phyloP scores from a whole-genome alignment of 2,329 filamentous ascomycete genomes.

The Ceratocystis cacaofunesta region DNA sequence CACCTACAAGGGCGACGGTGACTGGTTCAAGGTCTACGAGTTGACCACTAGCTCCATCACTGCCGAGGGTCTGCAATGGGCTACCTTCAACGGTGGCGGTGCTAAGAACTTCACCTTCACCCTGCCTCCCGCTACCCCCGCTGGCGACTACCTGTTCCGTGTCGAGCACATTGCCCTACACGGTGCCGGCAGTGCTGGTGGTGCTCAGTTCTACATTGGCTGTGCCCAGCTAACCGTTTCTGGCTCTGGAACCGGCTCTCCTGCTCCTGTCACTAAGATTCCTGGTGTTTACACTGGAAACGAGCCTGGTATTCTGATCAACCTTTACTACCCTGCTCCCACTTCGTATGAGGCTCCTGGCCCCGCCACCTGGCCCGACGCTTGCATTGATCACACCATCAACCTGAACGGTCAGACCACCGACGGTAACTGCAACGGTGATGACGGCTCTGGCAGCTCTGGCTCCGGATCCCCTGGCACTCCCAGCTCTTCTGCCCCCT shows the following conservation, averaged over 20 bases:
- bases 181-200: conserved; percentile 26
- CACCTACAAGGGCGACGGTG: conserved; percentile 24
- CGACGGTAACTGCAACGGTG: conserved; percentile 26
- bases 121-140: conserved; percentile 27
- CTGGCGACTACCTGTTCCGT: conserved; percentile 36
- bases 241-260: conserved; percentile 29
- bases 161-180: conserved; percentile 36
- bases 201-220: conserved; percentile 33
- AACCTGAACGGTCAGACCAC: conserved; percentile 24
- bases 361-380: conserved; percentile 23
- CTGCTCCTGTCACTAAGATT: conserved; percentile 25
- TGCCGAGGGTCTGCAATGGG: conserved; percentile 16
- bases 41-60: conserved; percentile 17
- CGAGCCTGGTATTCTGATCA: conserved; percentile 29
- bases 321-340: conserved; percentile 29
- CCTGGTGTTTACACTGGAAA: conserved; percentile 27
- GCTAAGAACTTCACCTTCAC: conserved; percentile 25
- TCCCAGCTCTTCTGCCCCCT: not conserved
- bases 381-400: conserved; percentile 27
- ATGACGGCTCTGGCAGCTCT: conserved; percentile 12
- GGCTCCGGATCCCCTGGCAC: not conserved
- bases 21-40: conserved; percentile 28
- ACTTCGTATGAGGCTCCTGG: conserved; percentile 23
- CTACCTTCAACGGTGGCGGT: conserved; percentile 11
- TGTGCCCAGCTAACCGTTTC: conserved; percentile 26